These are phyloP conservation scores for Skeletonema marinoi DNA, from an alignment of 108 stramenopile genomes.

Conservation along the genomic window DNA sequence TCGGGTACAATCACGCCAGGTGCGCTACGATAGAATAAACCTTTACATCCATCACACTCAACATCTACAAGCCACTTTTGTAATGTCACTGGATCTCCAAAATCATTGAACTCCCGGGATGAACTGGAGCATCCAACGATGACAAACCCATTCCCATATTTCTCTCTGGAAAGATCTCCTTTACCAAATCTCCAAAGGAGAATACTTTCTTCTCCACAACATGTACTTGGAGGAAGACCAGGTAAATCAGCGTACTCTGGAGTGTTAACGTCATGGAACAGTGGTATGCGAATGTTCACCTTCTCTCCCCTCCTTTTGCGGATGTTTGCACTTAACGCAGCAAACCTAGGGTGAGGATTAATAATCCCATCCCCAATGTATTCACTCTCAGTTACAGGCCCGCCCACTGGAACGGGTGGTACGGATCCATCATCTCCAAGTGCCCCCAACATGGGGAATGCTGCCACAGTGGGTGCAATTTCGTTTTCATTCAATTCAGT, in stretches of 20 bases:
- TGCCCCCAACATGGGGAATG: constrained; percentile 87
- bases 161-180: constrained; percentile 72
- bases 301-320: constrained; percentile 88
- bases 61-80: constrained; percentile 91
- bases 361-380: constrained; percentile 96
- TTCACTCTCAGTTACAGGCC: constrained; percentile 83
- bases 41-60: constrained; percentile 79
- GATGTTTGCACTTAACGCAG: constrained; percentile 95
- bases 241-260: constrained; percentile 77
- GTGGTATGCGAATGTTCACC: constrained; percentile 94
- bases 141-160: constrained; percentile 75
- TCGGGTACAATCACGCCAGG: constrained; percentile 87
- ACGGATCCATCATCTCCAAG: constrained; percentile 81
- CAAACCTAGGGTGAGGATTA: constrained; percentile 99
- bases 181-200: constrained; percentile 90
- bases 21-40: constrained; percentile 83
- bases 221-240: constrained; percentile 7
- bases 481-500: constrained; percentile 86
- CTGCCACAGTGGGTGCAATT: constrained; percentile 92
- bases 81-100: constrained; percentile 62
- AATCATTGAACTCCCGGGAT: constrained; percentile 56
- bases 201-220: constrained; percentile 63
- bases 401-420: constrained; percentile 77
- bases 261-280: constrained; percentile 92
- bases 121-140: constrained; percentile 83